Conservation (phyloP, 495 filamentous ascomycete genomes). For the Xanthoparmelia taractica region DNA sequence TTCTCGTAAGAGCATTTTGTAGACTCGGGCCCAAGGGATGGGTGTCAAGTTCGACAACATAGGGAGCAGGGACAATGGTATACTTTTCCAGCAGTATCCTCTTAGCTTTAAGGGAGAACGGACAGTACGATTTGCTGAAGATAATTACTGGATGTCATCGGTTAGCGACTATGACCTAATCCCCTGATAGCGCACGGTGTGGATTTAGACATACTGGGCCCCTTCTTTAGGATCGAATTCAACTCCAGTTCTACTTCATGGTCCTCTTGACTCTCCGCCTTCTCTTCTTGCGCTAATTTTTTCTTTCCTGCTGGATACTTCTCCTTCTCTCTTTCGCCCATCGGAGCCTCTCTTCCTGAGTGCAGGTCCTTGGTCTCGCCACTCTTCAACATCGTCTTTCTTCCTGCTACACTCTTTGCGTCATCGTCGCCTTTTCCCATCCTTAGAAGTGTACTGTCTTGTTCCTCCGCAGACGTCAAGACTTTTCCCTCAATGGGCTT, state of each 20-base stretch:
- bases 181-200: background rate
- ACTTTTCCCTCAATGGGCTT: conserved; percentile 38
- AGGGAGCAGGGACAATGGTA: conserved; percentile 69
- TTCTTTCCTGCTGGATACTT: conserved; percentile 21
- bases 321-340: conserved; percentile 21
- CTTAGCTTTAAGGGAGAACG: conserved; percentile 75
- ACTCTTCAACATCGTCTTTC: conserved; percentile 50
- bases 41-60: conserved; percentile 84
- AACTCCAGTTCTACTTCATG: conserved; percentile 57
- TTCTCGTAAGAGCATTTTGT: conserved; percentile 59
- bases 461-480: conserved; percentile 12
- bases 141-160: conserved; percentile 60
- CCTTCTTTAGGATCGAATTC: conserved; percentile 67
- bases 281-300: conserved; percentile 36
- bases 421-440: conserved; percentile 26
- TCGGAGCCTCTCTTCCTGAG: conserved; percentile 34
- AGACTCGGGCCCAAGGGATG: conserved; percentile 65
- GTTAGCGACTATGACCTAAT: conserved; percentile 18
- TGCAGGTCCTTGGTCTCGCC: conserved; percentile 31
- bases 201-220: conserved; percentile 55
- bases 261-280: conserved; percentile 49
- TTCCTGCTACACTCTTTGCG: conserved; percentile 55
- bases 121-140: conserved; percentile 92
- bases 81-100: conserved; percentile 72
- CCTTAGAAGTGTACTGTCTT: conserved; percentile 8